Evolutionary conservation across 805 yeast species (phyloP).

Genomic region (Spathaspora sp.): DNA sequence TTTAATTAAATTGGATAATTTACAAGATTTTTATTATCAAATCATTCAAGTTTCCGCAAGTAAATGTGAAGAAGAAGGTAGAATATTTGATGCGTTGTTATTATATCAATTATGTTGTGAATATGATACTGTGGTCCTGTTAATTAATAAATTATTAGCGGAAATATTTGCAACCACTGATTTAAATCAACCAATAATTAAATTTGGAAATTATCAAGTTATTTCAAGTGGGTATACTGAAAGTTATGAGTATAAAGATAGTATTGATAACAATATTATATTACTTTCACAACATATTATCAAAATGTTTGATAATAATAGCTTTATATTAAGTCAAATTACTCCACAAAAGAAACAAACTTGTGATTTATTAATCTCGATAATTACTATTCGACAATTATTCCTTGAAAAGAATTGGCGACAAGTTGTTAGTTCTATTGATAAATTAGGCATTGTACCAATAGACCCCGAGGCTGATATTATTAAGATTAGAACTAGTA

Average conservation of each 20-base stretch:
- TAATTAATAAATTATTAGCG: conserved; percentile 74
- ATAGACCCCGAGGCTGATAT: conserved; percentile 44
- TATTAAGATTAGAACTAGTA: conserved; percentile 57
- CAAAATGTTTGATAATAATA: conserved; percentile 49
- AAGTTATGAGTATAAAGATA: conserved; percentile 32
- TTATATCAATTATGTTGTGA: conserved; percentile 88
- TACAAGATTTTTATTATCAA: conserved; percentile 57
- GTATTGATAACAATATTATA: conserved; percentile 46
- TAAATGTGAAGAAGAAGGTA: conserved; percentile 88
- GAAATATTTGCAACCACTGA: conserved; percentile 73
- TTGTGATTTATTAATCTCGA: conserved; percentile 57
- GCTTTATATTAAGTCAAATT: conserved; percentile 55
- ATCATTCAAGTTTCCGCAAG: conserved; percentile 84
- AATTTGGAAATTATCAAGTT: conserved; percentile 35
- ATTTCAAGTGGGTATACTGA: conserved; percentile 21
- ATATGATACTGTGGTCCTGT: conserved; percentile 70
- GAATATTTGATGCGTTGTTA: conserved; percentile 78
- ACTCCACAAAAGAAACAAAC: conserved; percentile 58
- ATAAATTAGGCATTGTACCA: conserved; percentile 65
- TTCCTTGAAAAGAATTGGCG: conserved; percentile 60
- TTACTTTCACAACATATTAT: conserved; percentile 43
- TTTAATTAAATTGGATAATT: conserved; percentile 55
- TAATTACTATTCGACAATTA: conserved; percentile 63
- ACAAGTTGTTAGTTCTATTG: conserved; percentile 51
- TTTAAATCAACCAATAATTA: conserved; percentile 52